phyloP scores from a whole-genome alignment of 1,139 yeast genomes.

The Saccharomyces pastorianus region DNA sequence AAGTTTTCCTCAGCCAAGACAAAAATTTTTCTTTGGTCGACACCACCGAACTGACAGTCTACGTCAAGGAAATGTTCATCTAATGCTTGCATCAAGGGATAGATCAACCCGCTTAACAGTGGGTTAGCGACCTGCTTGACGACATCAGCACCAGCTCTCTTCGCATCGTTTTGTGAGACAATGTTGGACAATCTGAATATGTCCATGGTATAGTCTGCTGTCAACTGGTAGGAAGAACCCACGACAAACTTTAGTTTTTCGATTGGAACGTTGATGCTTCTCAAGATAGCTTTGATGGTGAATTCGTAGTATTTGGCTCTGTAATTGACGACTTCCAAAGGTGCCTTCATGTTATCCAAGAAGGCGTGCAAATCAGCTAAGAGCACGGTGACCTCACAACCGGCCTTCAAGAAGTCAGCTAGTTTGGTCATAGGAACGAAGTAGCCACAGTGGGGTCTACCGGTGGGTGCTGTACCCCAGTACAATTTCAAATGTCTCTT shows the following conservation, averaged over 20 bases:
- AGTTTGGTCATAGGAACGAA: slow-evolving; percentile 95
- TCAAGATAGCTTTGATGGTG: slow-evolving; percentile 75
- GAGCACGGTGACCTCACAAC: slow-evolving; percentile 86
- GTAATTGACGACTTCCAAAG: slow-evolving; percentile 80
- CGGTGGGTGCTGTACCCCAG: slow-evolving; percentile 98
- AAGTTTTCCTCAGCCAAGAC: slow-evolving; percentile 94
- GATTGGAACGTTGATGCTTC: slow-evolving; percentile 82
- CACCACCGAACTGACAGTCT: slow-evolving; percentile 97
- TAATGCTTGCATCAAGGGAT: slow-evolving; percentile 97
- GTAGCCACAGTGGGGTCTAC: slow-evolving; percentile 97
- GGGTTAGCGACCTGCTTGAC: slow-evolving; percentile 97
- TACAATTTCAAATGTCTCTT: slow-evolving; percentile 77
- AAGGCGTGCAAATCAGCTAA: slow-evolving; percentile 97
- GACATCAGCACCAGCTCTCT: slow-evolving; percentile 99
- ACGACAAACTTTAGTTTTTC: slow-evolving; percentile 75
- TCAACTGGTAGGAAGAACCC: slow-evolving; percentile 83
- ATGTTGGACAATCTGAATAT: slow-evolving; percentile 72
- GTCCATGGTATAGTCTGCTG: slow-evolving; percentile 76
- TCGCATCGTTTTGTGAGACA: slow-evolving; percentile 91
- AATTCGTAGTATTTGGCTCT: slow-evolving; percentile 85
- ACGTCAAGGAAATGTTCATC: slow-evolving; percentile 86
- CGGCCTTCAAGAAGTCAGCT: slow-evolving; percentile 92
- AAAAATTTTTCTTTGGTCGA: slow-evolving; percentile 96
- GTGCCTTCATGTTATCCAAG: slow-evolving; percentile 97
- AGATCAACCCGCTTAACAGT: slow-evolving; percentile 82